Evolutionary conservation across 2,329 filamentous ascomycete genomes (phyloP), one percentile per base, ranked within the genome.

Genomic region (Trichoderma breve): DNA sequence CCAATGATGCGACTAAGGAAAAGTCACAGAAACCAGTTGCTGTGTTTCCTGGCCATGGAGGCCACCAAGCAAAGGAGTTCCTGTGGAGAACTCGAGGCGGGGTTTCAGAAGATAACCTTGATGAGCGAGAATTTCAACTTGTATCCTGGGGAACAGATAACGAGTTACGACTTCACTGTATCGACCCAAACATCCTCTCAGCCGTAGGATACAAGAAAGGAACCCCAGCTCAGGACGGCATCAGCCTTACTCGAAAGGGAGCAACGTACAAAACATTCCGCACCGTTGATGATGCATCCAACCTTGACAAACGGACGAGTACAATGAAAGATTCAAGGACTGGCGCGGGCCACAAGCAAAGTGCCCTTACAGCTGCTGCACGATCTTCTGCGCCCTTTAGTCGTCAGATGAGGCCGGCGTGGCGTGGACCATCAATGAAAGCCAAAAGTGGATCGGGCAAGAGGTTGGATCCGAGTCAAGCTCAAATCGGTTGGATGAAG

Each of bases 71-170:
- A 34, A 97, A 96, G 78, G 95, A 98, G 77, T 98, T 98, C 73
- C 83, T 98, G 12, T 98, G 95, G 95, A 88, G 95, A 79, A 89
- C 89, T 62, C 89, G 95, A 70, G 95, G 95, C 47, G 82, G 82
- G 18, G 85, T 91, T 24, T 87, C 88, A 21, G 87, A 89, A 18
- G 88, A 93, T 69, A 87, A 88, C n/a, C 82, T 92, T 60, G 95
- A 98, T 77, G 86, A 94, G 73, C 89, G 95, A 76, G 95, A 98
- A 67, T 98, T 97, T 74, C 95, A 98, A 80, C 86, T 98, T 21
- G 93, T 98, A 0, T 95, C 95, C 0, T 98, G 95, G 95, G 94
- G 94, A 30, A 91, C 93, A 63, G 95, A 98, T 79, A 92, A 92
- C 75, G 89, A 94, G 77, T 84, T 98, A 34, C 91, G 92, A 63